These are phyloP conservation scores for Ceratobasidium theobromae DNA, from an alignment of 1,284 basidiomycete genomes.

Conservation along the genomic window DNA sequence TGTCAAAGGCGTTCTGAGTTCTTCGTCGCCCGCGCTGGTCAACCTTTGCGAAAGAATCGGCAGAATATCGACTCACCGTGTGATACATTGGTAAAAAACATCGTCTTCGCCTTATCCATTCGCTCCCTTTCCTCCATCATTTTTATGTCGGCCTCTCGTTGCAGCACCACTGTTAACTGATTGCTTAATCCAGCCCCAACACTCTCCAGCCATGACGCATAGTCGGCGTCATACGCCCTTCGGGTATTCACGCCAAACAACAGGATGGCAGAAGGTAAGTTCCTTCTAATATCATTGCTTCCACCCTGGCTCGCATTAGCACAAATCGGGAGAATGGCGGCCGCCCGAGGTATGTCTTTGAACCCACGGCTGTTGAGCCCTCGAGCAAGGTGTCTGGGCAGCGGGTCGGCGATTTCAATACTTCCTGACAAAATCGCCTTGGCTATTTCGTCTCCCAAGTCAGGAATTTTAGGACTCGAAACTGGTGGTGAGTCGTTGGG, in stretches of 20 bases:
- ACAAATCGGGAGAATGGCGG: neutral
- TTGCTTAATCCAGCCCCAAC: neutral
- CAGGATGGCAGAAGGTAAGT: too few relatives aligned
- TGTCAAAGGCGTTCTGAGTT: constrained; percentile 43
- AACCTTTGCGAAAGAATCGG: neutral
- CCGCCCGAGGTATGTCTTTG: neutral
- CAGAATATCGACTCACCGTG: constrained; percentile 35
- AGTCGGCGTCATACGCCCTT: constrained; percentile 27
- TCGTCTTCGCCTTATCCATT: constrained; percentile 42
- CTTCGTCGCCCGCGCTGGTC: neutral
- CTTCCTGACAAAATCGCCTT: neutral
- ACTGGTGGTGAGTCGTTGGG: neutral
- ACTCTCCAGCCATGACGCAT: neutral
- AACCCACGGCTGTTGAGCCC: neutral
- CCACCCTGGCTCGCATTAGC: too few relatives aligned
- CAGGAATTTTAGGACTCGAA: neutral
- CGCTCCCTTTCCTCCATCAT: constrained; percentile 36
- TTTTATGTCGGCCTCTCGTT: neutral
- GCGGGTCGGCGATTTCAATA: neutral
- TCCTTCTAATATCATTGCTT: too few relatives aligned
- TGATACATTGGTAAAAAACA: constrained; percentile 42
- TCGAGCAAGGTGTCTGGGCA: neutral
- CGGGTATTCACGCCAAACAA: constrained; percentile 31
- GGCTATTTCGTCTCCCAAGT: neutral
- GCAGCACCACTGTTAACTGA: neutral